Base-by-base conservation (phyloP, 441 rosid species). In the Manihot esculenta region DNA sequence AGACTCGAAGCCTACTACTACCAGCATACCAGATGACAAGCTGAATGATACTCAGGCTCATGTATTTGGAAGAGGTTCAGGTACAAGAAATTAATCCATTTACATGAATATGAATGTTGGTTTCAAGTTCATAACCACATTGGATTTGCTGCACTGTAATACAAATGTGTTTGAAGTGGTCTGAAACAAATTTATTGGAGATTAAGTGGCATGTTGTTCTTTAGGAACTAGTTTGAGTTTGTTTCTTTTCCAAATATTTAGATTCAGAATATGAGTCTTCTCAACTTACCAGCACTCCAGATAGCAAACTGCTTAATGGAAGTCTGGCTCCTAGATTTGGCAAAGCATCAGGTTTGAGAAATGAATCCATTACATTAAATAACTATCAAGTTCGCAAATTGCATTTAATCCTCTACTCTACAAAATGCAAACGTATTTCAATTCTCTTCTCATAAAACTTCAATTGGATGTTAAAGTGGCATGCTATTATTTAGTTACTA, bases 301-400 rank as follows among this genome's bases (percentile, higher is more conserved):
- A 64, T 63, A 51, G 56, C 20, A 45, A 63, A 45, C 64, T n/a
- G 14, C 64, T 12, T 38, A 55, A 63, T 55, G 55, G 20, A 53
- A 20, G 42, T 26, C 41, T 53, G 33, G 62, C 27, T 38, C 42
- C 67, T 27, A 33, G 23, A 49, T 20, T 10, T 33, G 61, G 13
- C 60, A n/a, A 38, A 15, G 24, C 20, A 61, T 60, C 67, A 49
- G 59, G 57, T 70, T 38, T 45, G 14, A 20, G 35, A 49, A 61
- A 21, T 50, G 35, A 64, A 26, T 48, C 68, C 56, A 27, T 24
- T 23, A 12, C 17, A 15, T 45, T 63, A 5, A 12, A 27, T 60
- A n/a, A 38, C 7, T 38, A 35, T 12, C 8, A 38, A 59, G 26
- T 60, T 60, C 24, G 10, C 30, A 38, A 18, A 38, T 24, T 10